Base-by-base conservation (phyloP, 83 land plant genomes). In the Larix sibirica region DNA sequence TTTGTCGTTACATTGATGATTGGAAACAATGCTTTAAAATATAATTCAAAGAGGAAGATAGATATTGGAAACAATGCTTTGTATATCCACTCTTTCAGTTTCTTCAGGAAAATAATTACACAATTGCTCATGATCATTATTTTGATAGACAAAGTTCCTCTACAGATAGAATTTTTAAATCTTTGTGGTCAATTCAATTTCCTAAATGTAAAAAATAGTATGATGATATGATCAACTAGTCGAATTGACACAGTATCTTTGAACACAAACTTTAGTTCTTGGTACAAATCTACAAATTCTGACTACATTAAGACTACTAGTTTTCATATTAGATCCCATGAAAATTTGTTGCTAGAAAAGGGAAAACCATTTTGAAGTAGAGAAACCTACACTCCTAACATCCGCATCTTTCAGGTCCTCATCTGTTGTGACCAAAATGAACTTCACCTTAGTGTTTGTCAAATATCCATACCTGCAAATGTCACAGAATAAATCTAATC, bases 401-500 rank as follows among this genome's bases (percentile, higher is more conserved):
- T 97, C 99, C 3, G 91, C 92, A 85, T 97, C 99, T 82, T 88
- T 94, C 69, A 96, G 91, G 86, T 97, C 99, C 56, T 92, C 89
- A 85, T 97, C 98, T 23, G 99, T 96, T 40, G 99, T 97, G 60
- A 97, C 99, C 84, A 97, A 44, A 38, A 97, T 88, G 73, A 97
- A 95, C 81, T 97, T 97, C 75, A 97, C 95, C 88, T 93, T 97
- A 33, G 99, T 97, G 83, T 95, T 97, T 7, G 96, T 95, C 90
- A 97, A 80, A 85, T 97, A 97, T 24, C 99, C 99, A 88, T 92
- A 97, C 83, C 99, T 97, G 89, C 82, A 88, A 40, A 10, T 17
- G 44, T 85, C 50, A 73, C 17, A 63, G 54, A 82, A 85, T 62
- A 23, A 59, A 82, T 64, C 21, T 20, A 18, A 21, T 16, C 65